phyloP scores from a whole-genome alignment of 2,329 filamentous ascomycete species.

The Fusarium napiforme region DNA sequence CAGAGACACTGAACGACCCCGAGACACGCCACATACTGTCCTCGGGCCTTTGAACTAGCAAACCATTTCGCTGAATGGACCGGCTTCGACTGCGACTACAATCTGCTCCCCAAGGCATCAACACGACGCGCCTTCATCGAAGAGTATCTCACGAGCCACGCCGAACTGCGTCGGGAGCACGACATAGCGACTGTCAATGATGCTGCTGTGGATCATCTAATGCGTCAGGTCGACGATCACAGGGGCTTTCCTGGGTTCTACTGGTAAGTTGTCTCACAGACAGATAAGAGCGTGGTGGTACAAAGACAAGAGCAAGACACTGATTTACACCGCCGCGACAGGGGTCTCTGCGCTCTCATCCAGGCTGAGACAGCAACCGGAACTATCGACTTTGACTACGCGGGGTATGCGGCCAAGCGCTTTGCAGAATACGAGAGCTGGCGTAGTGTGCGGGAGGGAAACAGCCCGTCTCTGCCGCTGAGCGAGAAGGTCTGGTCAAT shows the following conservation, averaged over 20 bases:
- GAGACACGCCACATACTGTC: constrained; percentile 41
- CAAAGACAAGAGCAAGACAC: not conserved
- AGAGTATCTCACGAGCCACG: constrained; percentile 28
- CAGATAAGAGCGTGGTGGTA: not conserved
- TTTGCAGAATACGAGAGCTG: constrained; percentile 36
- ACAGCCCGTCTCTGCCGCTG: not conserved
- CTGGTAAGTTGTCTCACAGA: constrained; percentile 26
- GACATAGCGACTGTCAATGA: constrained; percentile 9
- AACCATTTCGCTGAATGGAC: constrained; percentile 42
- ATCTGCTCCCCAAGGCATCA: constrained; percentile 23
- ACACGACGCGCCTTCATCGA: constrained; percentile 28
- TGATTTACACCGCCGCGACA: not conserved
- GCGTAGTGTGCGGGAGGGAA: constrained; percentile 15
- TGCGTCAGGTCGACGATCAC: constrained; percentile 35
- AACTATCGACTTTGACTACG: constrained; percentile 40
- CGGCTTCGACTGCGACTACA: constrained; percentile 37
- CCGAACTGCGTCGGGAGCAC: constrained; percentile 7
- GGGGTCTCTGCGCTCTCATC: constrained; percentile 40
- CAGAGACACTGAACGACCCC: not conserved
- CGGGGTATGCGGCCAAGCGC: constrained; percentile 36
- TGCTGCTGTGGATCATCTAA: constrained; percentile 23
- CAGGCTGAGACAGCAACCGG: constrained; percentile 42
- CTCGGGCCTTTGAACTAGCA: constrained; percentile 37
- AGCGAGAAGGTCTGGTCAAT: constrained; percentile 32
- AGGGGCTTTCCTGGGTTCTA: constrained; percentile 40